Percentiles rank a stretch among this genome's conserved stretches.
phyloP scores from a whole-genome alignment of 768 basidiomycete genomes.

The Amanita molliuscula region DNA sequence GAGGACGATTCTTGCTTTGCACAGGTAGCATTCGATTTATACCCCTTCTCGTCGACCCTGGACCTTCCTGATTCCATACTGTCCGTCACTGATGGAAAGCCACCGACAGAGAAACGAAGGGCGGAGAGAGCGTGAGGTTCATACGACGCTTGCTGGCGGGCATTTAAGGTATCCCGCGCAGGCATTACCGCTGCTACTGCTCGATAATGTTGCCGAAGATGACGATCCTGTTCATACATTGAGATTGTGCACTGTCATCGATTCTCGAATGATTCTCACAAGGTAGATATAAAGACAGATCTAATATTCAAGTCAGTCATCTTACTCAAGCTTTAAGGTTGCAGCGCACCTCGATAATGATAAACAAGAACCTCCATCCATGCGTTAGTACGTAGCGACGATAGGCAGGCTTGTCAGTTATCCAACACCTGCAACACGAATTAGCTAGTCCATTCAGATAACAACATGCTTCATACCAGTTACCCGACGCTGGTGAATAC shows the following conservation, averaged over 20 bases:
- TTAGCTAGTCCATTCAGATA: neutral
- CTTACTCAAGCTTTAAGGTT: neutral
- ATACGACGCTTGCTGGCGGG: neutral
- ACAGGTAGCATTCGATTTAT: neutral
- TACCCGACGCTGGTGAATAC: conserved; percentile 9
- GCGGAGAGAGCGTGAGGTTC: neutral
- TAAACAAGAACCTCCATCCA: conserved; percentile 9
- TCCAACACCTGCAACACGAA: conserved; percentile 6
- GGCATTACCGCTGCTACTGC: neutral
- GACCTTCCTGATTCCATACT: neutral
- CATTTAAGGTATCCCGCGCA: neutral
- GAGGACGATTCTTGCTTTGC: no score
- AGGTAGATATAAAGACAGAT: conserved; percentile 1
- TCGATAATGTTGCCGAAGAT: conserved; percentile 1
- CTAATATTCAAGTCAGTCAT: neutral
- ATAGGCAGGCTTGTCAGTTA: conserved; percentile 6
- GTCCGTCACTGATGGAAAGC: neutral
- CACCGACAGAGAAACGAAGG: neutral
- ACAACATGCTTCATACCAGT: conserved; percentile 4
- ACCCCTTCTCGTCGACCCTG: neutral
- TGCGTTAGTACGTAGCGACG: conserved; percentile 9
- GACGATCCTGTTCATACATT: neutral
- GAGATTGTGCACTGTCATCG: neutral
- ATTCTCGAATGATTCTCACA: neutral
- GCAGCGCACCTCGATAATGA: conserved; percentile 16